A percentile compares a stretch with the other conserved stretches of the same genome.
These are phyloP conservation scores for Aspergillus neotritici DNA, from an alignment of 2,329 filamentous ascomycete species.

Conservation along the genomic window DNA sequence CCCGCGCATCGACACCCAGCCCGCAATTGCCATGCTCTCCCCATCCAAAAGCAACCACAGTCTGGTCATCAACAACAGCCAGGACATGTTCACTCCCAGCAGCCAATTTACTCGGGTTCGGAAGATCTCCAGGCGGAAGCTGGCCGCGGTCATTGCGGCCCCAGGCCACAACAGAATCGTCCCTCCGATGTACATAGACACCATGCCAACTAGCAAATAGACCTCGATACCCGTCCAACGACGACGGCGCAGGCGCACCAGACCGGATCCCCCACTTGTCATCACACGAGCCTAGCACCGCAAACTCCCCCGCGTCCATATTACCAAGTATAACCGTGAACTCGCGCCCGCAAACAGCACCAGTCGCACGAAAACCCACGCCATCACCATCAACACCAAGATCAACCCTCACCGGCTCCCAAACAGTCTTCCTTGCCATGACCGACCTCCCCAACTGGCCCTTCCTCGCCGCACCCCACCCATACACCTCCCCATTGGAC, in stretches of 20 bases:
- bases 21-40: constrained; percentile 97
- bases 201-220: constrained; percentile 78
- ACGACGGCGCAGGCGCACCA: constrained; percentile 44
- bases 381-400: constrained; percentile 47
- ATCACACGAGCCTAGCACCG: constrained; percentile 59
- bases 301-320: constrained; percentile 53
- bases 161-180: constrained; percentile 64
- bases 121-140: constrained; percentile 59
- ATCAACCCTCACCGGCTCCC: constrained; percentile 58
- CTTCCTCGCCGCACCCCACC: constrained; percentile 84
- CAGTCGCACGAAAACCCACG: constrained; percentile 55
- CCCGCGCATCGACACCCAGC: constrained; percentile 53
- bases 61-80: constrained; percentile 58
- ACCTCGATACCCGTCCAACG: constrained; percentile 52
- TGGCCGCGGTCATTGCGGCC: constrained; percentile 83
- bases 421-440: constrained; percentile 44
- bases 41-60: constrained; percentile 88
- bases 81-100: constrained; percentile 88
- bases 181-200: constrained; percentile 62
- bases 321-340: constrained; percentile 68
- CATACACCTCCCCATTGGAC: constrained; percentile 69
- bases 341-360: constrained; percentile 74
- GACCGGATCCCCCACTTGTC: constrained; percentile 65
- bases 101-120: constrained; percentile 58
- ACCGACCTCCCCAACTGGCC: constrained; percentile 67